Percentiles rank a stretch among this genome's conserved stretches.
These are phyloP conservation scores for Mortierella hygrophila DNA, from an alignment of 192 early-diverging fungal genomes.

Conservation along the genomic window DNA sequence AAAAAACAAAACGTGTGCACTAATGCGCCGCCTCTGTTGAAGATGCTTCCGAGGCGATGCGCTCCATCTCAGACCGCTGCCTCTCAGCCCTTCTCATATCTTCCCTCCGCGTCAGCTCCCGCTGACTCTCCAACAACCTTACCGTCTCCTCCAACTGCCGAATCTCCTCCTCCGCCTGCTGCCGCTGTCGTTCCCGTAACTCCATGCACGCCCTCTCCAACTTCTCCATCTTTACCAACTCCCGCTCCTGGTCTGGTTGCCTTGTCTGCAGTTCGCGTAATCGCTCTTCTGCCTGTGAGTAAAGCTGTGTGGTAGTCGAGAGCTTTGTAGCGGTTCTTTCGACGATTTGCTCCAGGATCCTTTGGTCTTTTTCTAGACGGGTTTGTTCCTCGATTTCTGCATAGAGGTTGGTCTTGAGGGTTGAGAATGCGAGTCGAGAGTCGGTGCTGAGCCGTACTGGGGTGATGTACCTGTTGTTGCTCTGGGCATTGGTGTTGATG, in stretches of 20 bases:
- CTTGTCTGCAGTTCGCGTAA: background rate
- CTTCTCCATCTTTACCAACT: constrained; percentile 11
- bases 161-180: constrained; percentile 28
- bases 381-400: constrained; percentile 37
- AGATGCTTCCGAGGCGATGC: background rate
- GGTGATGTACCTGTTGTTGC: background rate
- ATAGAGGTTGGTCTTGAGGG: constrained; percentile 29
- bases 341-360: constrained; percentile 11
- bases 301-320: constrained; percentile 1
- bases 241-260: constrained; percentile 20
- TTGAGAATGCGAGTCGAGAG: constrained; percentile 39
- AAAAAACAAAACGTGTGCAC: too few relatives aligned
- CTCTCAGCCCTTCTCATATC: background rate
- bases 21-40: background rate
- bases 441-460: constrained; percentile 40
- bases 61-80: background rate
- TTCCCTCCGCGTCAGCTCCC: background rate
- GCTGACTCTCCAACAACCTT: constrained; percentile 9
- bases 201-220: constrained; percentile 20
- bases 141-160: constrained; percentile 19
- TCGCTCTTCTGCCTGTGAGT: constrained; percentile 14
- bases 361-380: constrained; percentile 31
- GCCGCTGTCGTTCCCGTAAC: constrained; percentile 20
- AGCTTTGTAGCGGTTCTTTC: constrained; percentile 10
- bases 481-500: background rate